phyloP scores from a whole-genome alignment of 257 asterid genomes.

The Ajuga chamaepitys region DNA sequence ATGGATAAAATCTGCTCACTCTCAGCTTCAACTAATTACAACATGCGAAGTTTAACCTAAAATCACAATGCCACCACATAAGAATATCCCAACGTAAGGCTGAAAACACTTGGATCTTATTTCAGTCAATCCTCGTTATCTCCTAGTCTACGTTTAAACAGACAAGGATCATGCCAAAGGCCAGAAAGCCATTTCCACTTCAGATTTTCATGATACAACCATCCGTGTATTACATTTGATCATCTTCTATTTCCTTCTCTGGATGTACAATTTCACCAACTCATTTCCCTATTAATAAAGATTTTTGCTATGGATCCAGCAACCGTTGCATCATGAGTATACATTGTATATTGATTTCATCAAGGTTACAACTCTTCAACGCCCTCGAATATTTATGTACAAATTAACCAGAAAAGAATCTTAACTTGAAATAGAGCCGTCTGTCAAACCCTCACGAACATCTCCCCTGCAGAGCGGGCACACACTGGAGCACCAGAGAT shows the following conservation, averaged over 20 bases:
- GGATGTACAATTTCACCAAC: constrained; percentile 14
- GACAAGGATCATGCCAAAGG: neutral
- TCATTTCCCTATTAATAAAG: constrained; percentile 12
- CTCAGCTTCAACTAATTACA: no score
- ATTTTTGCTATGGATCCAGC: constrained; percentile 9
- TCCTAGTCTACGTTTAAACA: constrained; percentile 7
- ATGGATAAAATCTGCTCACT: no score
- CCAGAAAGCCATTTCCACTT: constrained; percentile 14
- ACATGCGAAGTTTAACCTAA: no score
- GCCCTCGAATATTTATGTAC: constrained; percentile 11
- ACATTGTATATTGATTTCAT: constrained; percentile 5
- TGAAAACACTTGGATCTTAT: no score
- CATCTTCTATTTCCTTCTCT: constrained; percentile 11
- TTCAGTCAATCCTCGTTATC: neutral
- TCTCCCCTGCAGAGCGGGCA: constrained; percentile 96
- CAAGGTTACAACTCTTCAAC: constrained; percentile 1
- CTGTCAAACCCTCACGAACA: constrained; percentile 54
- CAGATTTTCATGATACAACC: constrained; percentile 8
- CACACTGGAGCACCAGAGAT: constrained; percentile 43
- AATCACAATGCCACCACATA: no score
- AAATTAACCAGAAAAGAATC: constrained; percentile 13
- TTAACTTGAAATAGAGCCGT: constrained; percentile 31
- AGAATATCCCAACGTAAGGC: no score
- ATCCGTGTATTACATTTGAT: neutral
- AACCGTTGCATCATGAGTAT: neutral